Conservation (phyloP, 2,329 filamentous ascomycete genomes). For the Fusarium marasasianum region DNA sequence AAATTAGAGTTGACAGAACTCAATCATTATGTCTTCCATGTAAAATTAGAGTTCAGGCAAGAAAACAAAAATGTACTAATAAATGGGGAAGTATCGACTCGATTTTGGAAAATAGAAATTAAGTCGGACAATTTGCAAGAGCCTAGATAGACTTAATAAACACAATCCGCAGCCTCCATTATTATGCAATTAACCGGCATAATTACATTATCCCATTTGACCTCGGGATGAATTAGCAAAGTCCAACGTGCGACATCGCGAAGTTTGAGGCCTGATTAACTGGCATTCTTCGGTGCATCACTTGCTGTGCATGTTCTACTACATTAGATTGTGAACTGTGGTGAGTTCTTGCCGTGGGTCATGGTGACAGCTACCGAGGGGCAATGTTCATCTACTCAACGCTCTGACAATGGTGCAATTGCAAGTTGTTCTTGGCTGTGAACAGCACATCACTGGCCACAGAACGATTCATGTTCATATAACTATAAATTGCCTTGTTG, state of each 20-base stretch:
- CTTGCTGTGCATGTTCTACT: not conserved
- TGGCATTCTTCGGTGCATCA: not conserved
- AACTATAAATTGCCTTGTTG: not conserved
- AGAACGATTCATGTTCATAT: fast-evolving
- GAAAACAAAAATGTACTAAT: too few relatives aligned
- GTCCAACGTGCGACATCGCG: fast-evolving
- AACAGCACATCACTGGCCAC: not conserved
- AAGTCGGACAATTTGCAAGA: too few relatives aligned
- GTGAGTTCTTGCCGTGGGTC: not conserved
- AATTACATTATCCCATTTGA: too few relatives aligned
- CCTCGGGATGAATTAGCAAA: fast-evolving
- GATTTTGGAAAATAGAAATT: too few relatives aligned
- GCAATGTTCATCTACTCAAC: not conserved
- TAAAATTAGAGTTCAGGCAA: too few relatives aligned
- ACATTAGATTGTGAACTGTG: fast-evolving
- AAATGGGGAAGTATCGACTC: too few relatives aligned
- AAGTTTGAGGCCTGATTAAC: not conserved
- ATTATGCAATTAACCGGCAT: fast-evolving
- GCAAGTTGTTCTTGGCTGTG: too few relatives aligned
- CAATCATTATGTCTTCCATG: too few relatives aligned
- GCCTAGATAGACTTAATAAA: too few relatives aligned
- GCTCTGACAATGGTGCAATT: fast-evolving
- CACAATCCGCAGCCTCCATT: fast-evolving
- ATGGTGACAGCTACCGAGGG: not conserved
- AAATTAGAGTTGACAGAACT: not conserved